Conservation (phyloP, 169 alveolate genomes). For the Cryptosporidium ryanae region DNA sequence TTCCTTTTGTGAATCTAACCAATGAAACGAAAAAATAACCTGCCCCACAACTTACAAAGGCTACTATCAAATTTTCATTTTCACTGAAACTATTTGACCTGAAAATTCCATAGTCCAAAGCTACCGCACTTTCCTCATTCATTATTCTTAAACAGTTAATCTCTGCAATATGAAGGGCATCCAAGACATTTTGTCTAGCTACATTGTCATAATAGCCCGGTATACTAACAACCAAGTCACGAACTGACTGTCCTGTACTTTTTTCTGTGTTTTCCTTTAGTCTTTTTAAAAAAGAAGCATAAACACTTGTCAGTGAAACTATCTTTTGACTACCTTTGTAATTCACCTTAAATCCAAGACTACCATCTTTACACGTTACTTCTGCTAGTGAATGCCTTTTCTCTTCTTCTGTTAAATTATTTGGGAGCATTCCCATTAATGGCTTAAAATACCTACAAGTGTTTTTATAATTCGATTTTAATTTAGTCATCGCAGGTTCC, state of each 20-base stretch:
- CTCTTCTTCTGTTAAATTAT: slow-evolving; percentile 43
- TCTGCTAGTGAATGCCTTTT: slow-evolving; percentile 34
- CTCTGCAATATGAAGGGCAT: slow-evolving; percentile 94
- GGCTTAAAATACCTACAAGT: slow-evolving; percentile 91
- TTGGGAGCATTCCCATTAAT: slow-evolving; percentile 85
- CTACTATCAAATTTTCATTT: slow-evolving; percentile 91
- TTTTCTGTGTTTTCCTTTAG: slow-evolving; percentile 63
- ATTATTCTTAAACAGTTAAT: slow-evolving; percentile 91
- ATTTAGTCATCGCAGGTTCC: slow-evolving; percentile 89
- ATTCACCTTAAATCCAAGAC: slow-evolving; percentile 76
- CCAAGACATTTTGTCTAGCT: slow-evolving; percentile 82
- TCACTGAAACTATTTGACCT: slow-evolving; percentile 92
- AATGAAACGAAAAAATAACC: slow-evolving; percentile 91
- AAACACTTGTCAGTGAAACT: slow-evolving; percentile 56
- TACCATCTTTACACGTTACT: slow-evolving; percentile 76
- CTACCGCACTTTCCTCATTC: slow-evolving; percentile 96
- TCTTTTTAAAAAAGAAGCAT: slow-evolving; percentile 55
- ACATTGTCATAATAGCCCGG: slow-evolving; percentile 70
- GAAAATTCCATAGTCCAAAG: slow-evolving; percentile 96
- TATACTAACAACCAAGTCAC: slow-evolving; percentile 66
- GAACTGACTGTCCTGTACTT: slow-evolving; percentile 53
- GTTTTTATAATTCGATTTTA: slow-evolving; percentile 87
- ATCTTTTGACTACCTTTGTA: slow-evolving; percentile 28
- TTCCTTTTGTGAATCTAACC: slow-evolving; percentile 90
- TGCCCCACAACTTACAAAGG: slow-evolving; percentile 94